Evolutionary conservation across 495 filamentous ascomycete genomes (phyloP).

Genomic region (Penicillium nucicola): DNA sequence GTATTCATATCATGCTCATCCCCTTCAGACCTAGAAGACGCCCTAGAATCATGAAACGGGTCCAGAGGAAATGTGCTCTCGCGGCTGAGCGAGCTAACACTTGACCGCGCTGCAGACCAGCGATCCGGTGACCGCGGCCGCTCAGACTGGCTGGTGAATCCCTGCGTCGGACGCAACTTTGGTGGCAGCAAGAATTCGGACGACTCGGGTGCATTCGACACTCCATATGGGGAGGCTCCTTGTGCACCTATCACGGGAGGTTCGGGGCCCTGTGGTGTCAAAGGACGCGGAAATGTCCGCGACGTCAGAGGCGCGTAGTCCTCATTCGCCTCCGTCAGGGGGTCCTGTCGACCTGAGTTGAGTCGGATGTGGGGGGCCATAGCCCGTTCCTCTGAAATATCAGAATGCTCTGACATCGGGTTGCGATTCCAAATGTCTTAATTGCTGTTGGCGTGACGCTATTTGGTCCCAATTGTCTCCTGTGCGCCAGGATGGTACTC

Average conservation of each 20-base stretch:
- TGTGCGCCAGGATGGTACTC: background rate
- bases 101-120: conserved; percentile 16
- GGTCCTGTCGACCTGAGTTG: conserved; percentile 56
- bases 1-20: conserved; percentile 69
- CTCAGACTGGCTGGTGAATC: background rate
- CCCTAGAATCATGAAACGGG: conserved; percentile 54
- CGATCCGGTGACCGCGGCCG: background rate
- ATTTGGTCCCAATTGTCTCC: background rate
- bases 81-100: conserved; percentile 40
- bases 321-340: conserved; percentile 35
- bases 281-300: conserved; percentile 21
- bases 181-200: conserved; percentile 62
- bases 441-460: background rate
- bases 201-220: conserved; percentile 45
- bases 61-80: conserved; percentile 46
- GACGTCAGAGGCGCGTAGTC: conserved; percentile 23
- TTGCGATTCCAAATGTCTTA: background rate
- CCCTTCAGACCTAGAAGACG: conserved; percentile 61
- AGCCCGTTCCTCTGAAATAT: conserved; percentile 5
- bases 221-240: conserved; percentile 25
- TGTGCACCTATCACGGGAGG: conserved; percentile 10
- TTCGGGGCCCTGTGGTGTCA: conserved; percentile 18
- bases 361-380: conserved; percentile 58
- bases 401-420: conserved; percentile 21
- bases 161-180: conserved; percentile 20